Conservation (phyloP, 192 early-diverging fungal species). For the Gaertneriomyces semiglobifer region DNA sequence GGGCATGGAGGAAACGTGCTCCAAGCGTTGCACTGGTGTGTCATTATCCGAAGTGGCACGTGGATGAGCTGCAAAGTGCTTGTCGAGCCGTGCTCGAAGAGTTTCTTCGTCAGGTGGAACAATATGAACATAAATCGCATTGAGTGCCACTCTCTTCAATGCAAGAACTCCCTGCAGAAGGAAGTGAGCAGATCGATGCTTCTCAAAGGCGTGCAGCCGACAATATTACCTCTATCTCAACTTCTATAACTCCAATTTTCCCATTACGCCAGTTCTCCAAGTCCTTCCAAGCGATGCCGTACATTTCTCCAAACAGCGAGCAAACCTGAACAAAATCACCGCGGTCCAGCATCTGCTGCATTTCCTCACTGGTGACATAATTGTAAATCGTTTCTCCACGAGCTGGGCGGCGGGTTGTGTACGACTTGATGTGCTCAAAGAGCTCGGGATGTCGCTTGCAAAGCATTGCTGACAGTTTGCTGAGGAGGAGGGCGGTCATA, state of each 20-base stretch:
- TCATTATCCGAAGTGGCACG: too few relatives aligned
- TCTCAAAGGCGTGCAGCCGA: too few relatives aligned
- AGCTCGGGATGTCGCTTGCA: conserved; percentile 38
- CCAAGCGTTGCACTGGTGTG: too few relatives aligned
- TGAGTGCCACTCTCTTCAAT: too few relatives aligned
- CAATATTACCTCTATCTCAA: conserved; percentile 48
- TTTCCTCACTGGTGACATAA: conserved; percentile 44
- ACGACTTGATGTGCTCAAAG: conserved; percentile 44
- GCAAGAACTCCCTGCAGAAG: too few relatives aligned
- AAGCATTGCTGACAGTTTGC: conserved; percentile 22
- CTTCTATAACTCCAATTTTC: conserved; percentile 53
- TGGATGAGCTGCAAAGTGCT: too few relatives aligned
- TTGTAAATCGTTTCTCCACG: conserved; percentile 52
- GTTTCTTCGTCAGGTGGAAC: too few relatives aligned
- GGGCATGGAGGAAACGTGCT: too few relatives aligned
- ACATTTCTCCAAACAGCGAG: conserved; percentile 54
- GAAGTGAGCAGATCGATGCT: too few relatives aligned
- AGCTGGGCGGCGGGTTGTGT: conserved; percentile 54
- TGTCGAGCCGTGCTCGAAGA: too few relatives aligned
- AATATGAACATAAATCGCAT: too few relatives aligned
- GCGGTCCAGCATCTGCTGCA: conserved; percentile 42
- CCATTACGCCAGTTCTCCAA: conserved; percentile 53
- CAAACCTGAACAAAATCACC: conserved; percentile 54
- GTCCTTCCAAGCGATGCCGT: conserved; percentile 47
- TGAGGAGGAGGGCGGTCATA: conserved; percentile 39